These are phyloP conservation scores for Teratosphaeria pseudoeucalypti DNA, from an alignment of 2,329 filamentous ascomycete species.

Conservation along the genomic window DNA sequence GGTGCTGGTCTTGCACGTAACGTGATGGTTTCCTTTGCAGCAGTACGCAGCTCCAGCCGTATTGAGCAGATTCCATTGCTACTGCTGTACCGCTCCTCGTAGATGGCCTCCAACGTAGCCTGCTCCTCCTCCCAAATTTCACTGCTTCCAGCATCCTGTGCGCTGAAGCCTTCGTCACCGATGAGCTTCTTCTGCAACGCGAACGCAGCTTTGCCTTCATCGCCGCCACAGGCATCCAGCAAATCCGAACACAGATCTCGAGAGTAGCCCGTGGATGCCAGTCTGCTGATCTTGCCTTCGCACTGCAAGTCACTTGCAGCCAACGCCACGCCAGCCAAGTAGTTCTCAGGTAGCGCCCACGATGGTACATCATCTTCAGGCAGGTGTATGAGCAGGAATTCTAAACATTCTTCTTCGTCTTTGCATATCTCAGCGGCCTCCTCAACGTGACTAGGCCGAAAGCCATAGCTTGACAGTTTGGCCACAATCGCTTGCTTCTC, in stretches of 20 bases:
- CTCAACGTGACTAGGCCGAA: constrained; percentile 78
- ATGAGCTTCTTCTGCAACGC: constrained; percentile 63
- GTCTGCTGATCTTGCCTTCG: constrained; percentile 71
- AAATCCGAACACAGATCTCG: constrained; percentile 70
- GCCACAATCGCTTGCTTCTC: constrained; percentile 54
- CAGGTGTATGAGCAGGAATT: constrained; percentile 94
- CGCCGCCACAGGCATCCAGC: constrained; percentile 56
- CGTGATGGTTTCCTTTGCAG: constrained; percentile 34
- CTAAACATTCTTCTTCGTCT: constrained; percentile 81
- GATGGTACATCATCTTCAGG: constrained; percentile 91
- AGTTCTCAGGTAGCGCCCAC: constrained; percentile 86
- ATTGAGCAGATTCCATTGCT: constrained; percentile 55
- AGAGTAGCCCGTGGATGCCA: constrained; percentile 76
- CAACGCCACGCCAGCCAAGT: constrained; percentile 80
- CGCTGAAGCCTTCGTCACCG: constrained; percentile 28
- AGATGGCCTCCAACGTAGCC: constrained; percentile 74
- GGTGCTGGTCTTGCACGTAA: constrained; percentile 62
- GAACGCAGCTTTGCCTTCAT: constrained; percentile 70
- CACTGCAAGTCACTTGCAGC: constrained; percentile 70
- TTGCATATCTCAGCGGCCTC: constrained; percentile 83
- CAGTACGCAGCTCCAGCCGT: constrained; percentile 44
- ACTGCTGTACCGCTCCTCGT: constrained; percentile 57
- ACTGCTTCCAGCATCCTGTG: constrained; percentile 6
- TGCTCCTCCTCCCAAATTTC: constrained; percentile 76
- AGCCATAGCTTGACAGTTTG: constrained; percentile 69